Percentiles rank a stretch among this genome's conserved stretches.
Evolutionary conservation across 169 alveolate species (phyloP).

Genomic region (Prorocentrum cordatum): DNA sequence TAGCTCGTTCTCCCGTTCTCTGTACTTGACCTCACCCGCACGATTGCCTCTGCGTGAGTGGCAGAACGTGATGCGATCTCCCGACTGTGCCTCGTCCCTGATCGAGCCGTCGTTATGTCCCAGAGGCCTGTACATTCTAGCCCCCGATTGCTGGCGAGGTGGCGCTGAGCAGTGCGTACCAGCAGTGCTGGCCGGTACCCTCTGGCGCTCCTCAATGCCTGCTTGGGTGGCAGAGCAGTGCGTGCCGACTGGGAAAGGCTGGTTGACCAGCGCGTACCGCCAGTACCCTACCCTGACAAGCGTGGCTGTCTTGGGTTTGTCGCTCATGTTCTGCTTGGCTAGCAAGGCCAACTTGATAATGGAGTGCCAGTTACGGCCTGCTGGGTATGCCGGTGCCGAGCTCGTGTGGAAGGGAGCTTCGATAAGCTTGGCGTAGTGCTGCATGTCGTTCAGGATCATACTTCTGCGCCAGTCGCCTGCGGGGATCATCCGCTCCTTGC

Average conservation of each 20-base stretch:
- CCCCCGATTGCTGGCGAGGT: no score
- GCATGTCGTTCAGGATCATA: not conserved
- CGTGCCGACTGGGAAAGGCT: no score
- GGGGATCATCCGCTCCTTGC: not conserved
- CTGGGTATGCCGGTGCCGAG: not conserved
- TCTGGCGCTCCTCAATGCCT: no score
- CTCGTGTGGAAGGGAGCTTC: not conserved
- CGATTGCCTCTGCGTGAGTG: not conserved
- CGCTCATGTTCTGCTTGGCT: not conserved
- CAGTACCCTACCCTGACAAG: not conserved
- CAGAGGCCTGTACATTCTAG: no score
- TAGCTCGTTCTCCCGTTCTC: not conserved
- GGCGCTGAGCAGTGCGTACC: no score
- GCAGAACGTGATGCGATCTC: not conserved
- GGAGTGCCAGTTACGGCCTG: not conserved
- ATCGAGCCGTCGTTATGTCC: no score
- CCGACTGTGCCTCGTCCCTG: not conserved
- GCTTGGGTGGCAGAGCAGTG: no score
- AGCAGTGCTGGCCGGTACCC: no score
- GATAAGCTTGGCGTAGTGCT: not conserved
- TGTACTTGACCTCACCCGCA: not conserved
- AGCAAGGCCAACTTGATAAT: not conserved
- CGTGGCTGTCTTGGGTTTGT: not conserved
- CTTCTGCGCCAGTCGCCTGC: not conserved
- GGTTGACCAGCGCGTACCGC: not conserved